Evolutionary conservation across 2,329 filamentous ascomycete species (phyloP).

Genomic region (Hymenoscyphus fructigenus): DNA sequence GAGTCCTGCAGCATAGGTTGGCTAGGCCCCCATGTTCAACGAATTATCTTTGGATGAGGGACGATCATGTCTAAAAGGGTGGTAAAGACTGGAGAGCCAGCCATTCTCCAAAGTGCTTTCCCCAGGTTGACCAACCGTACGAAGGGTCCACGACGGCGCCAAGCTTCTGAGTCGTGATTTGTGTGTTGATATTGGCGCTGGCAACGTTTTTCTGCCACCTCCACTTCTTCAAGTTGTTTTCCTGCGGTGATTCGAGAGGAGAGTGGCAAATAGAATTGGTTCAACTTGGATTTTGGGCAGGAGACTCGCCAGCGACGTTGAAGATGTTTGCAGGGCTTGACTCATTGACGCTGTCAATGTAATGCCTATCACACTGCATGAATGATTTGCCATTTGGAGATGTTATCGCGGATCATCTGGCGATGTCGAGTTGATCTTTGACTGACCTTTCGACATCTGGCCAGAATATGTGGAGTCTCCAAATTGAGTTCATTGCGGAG

Average conservation of each 20-base stretch:
- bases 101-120: neutral
- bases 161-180: slow-evolving; percentile 2
- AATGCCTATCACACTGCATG: slow-evolving; percentile 3
- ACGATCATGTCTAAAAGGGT: slow-evolving; percentile 6
- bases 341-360: neutral
- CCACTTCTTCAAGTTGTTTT: neutral
- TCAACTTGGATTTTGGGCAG: neutral
- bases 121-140: neutral
- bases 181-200: neutral
- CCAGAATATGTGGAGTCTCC: neutral
- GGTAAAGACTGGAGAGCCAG: neutral
- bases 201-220: neutral
- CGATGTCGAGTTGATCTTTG: neutral
- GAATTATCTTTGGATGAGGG: neutral
- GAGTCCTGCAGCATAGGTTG: neutral
- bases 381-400: neutral
- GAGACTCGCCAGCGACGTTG: slow-evolving; percentile 3
- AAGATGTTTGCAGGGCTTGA: neutral
- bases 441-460: neutral
- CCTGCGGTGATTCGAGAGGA: neutral
- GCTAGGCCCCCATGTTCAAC: neutral
- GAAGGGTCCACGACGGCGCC: slow-evolving; percentile 1
- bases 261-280: neutral
- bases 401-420: neutral
- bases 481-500: neutral